Conservation (phyloP, 176 grass and related monocot species). For the Cenchrus purpureus region DNA sequence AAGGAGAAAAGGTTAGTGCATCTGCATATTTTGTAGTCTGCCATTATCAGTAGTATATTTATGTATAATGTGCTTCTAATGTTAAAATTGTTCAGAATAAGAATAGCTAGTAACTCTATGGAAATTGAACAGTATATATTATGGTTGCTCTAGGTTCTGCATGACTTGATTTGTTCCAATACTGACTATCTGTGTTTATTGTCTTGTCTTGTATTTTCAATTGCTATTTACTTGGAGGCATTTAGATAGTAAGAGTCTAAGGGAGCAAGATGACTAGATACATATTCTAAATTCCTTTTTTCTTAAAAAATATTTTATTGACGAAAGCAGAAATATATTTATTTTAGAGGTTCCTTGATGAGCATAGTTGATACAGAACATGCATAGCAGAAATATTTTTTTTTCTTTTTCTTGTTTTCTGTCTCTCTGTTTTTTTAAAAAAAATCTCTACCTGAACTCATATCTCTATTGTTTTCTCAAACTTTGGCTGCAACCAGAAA, state of each 20-base stretch:
- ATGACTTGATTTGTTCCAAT: neutral
- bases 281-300: too few species aligned
- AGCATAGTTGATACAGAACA: neutral
- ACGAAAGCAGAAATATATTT: too few species aligned
- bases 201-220: too few species aligned
- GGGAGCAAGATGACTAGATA: too few species aligned
- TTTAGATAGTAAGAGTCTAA: too few species aligned
- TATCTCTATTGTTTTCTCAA: neutral
- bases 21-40: too few species aligned
- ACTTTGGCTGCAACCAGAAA: constrained; percentile 31
- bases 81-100: neutral
- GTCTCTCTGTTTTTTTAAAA: too few species aligned
- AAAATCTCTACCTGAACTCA: too few species aligned
- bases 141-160: neutral
- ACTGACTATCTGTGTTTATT: neutral
- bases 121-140: too few species aligned
- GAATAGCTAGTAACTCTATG: neutral
- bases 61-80: too few species aligned
- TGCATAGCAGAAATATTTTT: neutral
- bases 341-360: neutral
- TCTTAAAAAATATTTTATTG: neutral
- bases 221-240: too few species aligned
- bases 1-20: constrained; percentile 20
- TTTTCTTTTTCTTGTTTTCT: neutral
- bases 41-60: too few species aligned